Conservation (phyloP, 2,329 filamentous ascomycete species). For the Microdochium trichocladiopsis region DNA sequence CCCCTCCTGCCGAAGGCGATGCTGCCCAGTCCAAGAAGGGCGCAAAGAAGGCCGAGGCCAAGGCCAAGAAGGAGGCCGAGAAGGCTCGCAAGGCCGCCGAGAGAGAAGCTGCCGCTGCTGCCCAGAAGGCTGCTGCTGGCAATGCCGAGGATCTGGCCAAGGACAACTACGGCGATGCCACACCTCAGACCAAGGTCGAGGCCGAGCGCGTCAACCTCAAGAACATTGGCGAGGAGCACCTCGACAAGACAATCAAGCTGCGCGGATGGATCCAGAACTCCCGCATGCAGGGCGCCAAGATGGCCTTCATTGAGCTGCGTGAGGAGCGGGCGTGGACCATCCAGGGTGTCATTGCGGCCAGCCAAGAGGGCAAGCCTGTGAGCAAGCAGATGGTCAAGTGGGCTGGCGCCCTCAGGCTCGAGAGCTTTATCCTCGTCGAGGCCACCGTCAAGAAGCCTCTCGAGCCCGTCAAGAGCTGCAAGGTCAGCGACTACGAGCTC, state of each 20-base stretch:
- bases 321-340: constrained; percentile 70
- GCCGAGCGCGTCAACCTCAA: constrained; percentile 53
- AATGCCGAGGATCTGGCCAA: constrained; percentile 60
- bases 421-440: constrained; percentile 78
- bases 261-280: constrained; percentile 82
- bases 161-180: constrained; percentile 73
- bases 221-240: constrained; percentile 54
- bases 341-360: constrained; percentile 70
- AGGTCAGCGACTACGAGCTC: constrained; percentile 73
- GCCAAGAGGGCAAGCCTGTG: constrained; percentile 54
- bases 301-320: constrained; percentile 82
- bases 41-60: constrained; percentile 75
- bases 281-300: constrained; percentile 81
- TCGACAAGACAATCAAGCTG: constrained; percentile 67
- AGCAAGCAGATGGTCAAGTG: constrained; percentile 94
- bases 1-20: constrained; percentile 15
- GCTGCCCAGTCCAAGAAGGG: constrained; percentile 61
- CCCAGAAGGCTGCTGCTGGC: constrained; percentile 57
- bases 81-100: constrained; percentile 70
- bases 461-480: constrained; percentile 83
- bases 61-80: constrained; percentile 81
- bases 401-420: constrained; percentile 64
- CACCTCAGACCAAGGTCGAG: constrained; percentile 49
- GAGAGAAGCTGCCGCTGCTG: constrained; percentile 64
- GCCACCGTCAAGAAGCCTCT: constrained; percentile 74